Evolutionary conservation across 2,329 filamentous ascomycete species (phyloP), one percentile per base, ranked within the genome.

Genomic region (Raffaelea albimanens): DNA sequence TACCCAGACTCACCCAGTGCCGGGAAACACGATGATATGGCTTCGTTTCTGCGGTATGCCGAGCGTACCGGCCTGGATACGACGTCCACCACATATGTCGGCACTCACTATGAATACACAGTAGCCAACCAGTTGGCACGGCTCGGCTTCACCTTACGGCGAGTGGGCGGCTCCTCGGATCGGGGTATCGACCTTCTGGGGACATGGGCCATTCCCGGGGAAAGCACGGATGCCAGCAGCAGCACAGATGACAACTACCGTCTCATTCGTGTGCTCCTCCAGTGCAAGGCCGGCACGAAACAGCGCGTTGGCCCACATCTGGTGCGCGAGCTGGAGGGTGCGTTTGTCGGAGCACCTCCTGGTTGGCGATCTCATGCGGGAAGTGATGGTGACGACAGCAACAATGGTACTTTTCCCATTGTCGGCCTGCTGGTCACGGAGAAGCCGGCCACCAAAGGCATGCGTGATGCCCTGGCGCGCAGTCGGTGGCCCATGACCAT

Each of bases 91-190:
- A 72, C 80, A 40, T 90, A 81, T 59, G 68, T 81, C 39, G 87
- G 87, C 54, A 91, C 85, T 0, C 77, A 76, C 60, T 91, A 86
- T 66, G 87, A 93, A 63, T 91, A 91, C 67, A 79, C 70, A 0
- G 76, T 80, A 3, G 73, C 75, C 5, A 60, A 64, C 4, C 65
- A 75, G 1, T 72, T 91, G 0, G 57, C 71, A 3, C 64, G 66
- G 2, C 74, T 85, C 45, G 80, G 82, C 46, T 85, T 91, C 66
- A 63, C 67, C 20, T 70, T 90, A 31, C 69, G 68, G 42, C 77
- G 85, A 29, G 72, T 83, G 2, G 87, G 86, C 23, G 77, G 82
- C 33, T 66, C 69, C 3, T 78, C 75, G 1, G 86, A 91, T 63
- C 72, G 70, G 50, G 86, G 87, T 34, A 85, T 87, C 56, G 87